These are phyloP conservation scores for Penicillium oxalicum DNA, from an alignment of 2,329 filamentous ascomycete genomes.

Conservation along the genomic window DNA sequence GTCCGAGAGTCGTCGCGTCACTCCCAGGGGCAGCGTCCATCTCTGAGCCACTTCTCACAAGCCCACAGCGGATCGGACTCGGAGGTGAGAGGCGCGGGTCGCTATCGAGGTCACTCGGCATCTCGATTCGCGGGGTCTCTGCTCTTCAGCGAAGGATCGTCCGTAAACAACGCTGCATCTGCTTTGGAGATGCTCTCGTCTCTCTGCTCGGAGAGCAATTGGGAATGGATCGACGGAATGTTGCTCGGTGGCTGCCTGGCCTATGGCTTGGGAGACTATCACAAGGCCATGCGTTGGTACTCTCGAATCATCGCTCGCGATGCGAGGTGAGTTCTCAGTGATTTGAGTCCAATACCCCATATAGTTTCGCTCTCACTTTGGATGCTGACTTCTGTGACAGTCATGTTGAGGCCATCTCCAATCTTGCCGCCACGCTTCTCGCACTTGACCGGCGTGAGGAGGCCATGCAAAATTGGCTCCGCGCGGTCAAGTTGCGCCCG, in stretches of 20 bases:
- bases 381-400: slow-evolving; percentile 39
- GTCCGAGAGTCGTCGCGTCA: slow-evolving; percentile 10
- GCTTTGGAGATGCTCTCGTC: slow-evolving; percentile 67
- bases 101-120: slow-evolving; percentile 27
- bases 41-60: slow-evolving; percentile 21
- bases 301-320: slow-evolving; percentile 54
- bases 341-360: neutral
- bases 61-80: slow-evolving; percentile 22
- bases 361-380: neutral
- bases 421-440: slow-evolving; percentile 81
- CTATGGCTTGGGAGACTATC: slow-evolving; percentile 80
- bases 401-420: slow-evolving; percentile 89
- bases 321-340: slow-evolving; percentile 41
- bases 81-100: slow-evolving; percentile 28
- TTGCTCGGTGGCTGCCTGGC: slow-evolving; percentile 84
- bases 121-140: slow-evolving; percentile 30
- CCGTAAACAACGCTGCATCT: slow-evolving; percentile 54
- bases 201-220: slow-evolving; percentile 71
- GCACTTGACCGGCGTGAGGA: slow-evolving; percentile 76
- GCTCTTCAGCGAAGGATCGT: slow-evolving; percentile 35
- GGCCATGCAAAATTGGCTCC: slow-evolving; percentile 78
- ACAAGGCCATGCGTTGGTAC: slow-evolving; percentile 55
- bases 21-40: slow-evolving; percentile 20
- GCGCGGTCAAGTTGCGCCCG: slow-evolving; percentile 74
- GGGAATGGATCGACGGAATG: slow-evolving; percentile 91